A percentile compares a stretch with the other conserved stretches of the same genome.
phyloP scores from a whole-genome alignment of 495 filamentous ascomycete genomes.

The Tuber melanosporum region DNA sequence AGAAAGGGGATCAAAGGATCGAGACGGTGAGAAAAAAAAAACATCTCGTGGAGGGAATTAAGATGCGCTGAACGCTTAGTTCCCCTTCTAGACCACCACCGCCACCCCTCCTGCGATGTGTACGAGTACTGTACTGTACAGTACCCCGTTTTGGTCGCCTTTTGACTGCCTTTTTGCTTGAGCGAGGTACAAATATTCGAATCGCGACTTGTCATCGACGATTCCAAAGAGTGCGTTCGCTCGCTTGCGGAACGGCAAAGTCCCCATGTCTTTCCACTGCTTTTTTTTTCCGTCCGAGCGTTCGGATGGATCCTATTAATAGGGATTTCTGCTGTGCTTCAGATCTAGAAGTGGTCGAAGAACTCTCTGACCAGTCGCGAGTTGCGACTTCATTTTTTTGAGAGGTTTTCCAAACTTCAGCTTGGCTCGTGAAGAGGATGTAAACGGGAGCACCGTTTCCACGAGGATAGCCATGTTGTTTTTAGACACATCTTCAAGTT shows the following conservation, averaged over 20 bases:
- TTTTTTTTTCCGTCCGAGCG: neutral
- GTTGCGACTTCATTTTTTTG: neutral
- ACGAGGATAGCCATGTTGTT: neutral
- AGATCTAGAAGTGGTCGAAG: neutral
- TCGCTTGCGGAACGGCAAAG: neutral
- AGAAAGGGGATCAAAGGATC: constrained; percentile 1
- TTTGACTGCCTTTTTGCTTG: neutral
- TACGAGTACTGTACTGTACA: neutral
- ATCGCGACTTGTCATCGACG: neutral
- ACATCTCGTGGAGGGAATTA: neutral
- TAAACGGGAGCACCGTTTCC: neutral
- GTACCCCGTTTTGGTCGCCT: neutral
- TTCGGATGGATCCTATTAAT: neutral
- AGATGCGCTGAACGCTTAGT: neutral
- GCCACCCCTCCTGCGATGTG: neutral
- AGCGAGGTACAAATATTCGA: neutral
- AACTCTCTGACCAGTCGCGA: neutral
- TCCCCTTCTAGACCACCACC: constrained; percentile 1
- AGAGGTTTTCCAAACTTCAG: neutral
- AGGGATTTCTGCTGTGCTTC: neutral
- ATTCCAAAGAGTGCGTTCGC: neutral
- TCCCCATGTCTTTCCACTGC: neutral
- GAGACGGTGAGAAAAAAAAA: neutral
- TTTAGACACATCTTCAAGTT: neutral
- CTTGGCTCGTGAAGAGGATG: neutral